phyloP scores from a whole-genome alignment of 805 yeast genomes.

The Sungouiella thailandica region DNA sequence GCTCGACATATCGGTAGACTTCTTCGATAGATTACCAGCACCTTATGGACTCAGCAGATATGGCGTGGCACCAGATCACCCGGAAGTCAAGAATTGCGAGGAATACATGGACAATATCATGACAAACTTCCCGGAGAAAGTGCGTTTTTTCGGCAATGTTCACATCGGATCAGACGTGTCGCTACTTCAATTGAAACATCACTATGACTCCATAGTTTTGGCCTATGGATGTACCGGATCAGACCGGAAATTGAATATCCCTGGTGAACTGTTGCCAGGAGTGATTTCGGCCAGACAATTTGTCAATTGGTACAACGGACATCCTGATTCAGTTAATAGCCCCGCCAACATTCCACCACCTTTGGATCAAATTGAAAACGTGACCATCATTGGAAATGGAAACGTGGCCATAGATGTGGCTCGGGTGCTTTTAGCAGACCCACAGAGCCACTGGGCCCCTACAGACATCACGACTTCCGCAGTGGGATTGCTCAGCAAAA shows the following conservation, averaged over 20 bases:
- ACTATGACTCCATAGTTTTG: slow-evolving; percentile 69
- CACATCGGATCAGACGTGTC: slow-evolving; percentile 59
- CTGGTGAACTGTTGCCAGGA: slow-evolving; percentile 58
- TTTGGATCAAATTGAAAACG: slow-evolving; percentile 56
- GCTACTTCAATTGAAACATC: slow-evolving; percentile 43
- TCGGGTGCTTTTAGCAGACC: slow-evolving; percentile 61
- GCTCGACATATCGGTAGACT: slow-evolving; percentile 46
- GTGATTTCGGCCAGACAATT: slow-evolving; percentile 78
- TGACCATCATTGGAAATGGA: slow-evolving; percentile 91
- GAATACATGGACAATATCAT: slow-evolving; percentile 60
- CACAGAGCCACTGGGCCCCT: slow-evolving; percentile 48
- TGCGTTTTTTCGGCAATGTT: slow-evolving; percentile 65
- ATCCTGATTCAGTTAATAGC: slow-evolving; percentile 49
- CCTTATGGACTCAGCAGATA: slow-evolving; percentile 89
- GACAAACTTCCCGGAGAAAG: slow-evolving; percentile 20
- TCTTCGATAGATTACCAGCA: slow-evolving; percentile 80
- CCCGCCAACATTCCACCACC: slow-evolving; percentile 40
- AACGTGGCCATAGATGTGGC: slow-evolving; percentile 94
- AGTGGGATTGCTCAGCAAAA: slow-evolving; percentile 42
- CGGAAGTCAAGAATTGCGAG: slow-evolving; percentile 85
- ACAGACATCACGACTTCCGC: slow-evolving; percentile 77
- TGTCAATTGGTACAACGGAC: slow-evolving; percentile 96
- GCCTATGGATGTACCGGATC: slow-evolving; percentile 76
- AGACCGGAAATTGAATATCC: slow-evolving; percentile 51
- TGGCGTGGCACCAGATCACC: slow-evolving; percentile 99